Conservation (phyloP, 305 asterid genomes). For the Ruellia speciosa region DNA sequence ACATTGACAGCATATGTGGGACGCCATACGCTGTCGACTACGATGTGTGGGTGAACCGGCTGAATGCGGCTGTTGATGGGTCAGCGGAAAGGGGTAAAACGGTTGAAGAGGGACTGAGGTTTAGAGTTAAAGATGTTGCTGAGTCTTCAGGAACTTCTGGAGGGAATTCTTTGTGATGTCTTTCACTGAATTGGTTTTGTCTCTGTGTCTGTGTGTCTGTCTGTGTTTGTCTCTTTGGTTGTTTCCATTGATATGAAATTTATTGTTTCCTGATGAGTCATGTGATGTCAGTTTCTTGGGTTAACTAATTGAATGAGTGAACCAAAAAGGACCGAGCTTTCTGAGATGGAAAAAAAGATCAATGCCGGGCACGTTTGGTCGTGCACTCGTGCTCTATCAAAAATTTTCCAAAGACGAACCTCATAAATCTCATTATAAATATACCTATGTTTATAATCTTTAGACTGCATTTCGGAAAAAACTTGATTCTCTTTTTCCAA, state of each 20-base stretch:
- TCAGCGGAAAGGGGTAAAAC: conserved; percentile 44
- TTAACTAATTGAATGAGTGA: no score
- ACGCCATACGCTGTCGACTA: conserved; percentile 68
- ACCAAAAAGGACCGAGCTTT: no score
- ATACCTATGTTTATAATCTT: no score
- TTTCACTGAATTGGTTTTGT: not conserved
- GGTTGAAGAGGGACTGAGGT: conserved; percentile 35
- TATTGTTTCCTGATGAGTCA: not conserved
- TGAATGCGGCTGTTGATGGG: conserved; percentile 41
- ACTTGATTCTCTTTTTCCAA: no score
- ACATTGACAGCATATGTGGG: conserved; percentile 61
- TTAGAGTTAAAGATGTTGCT: conserved; percentile 21
- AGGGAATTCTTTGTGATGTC: conserved; percentile 32
- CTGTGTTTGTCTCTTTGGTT: conserved; percentile 4
- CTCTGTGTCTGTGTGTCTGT: conserved; percentile 9
- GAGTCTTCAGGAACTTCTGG: conserved; percentile 50
- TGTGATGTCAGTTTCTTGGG: no score
- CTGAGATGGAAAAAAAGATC: no score
- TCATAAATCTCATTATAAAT: no score
- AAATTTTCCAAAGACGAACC: no score
- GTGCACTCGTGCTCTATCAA: no score
- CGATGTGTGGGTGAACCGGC: conserved; percentile 60
- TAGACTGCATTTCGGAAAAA: no score
- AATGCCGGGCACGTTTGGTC: no score
- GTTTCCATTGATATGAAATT: not conserved